These are phyloP conservation scores for Morella rubra DNA, from an alignment of 306 rosid genomes.

Conservation along the genomic window DNA sequence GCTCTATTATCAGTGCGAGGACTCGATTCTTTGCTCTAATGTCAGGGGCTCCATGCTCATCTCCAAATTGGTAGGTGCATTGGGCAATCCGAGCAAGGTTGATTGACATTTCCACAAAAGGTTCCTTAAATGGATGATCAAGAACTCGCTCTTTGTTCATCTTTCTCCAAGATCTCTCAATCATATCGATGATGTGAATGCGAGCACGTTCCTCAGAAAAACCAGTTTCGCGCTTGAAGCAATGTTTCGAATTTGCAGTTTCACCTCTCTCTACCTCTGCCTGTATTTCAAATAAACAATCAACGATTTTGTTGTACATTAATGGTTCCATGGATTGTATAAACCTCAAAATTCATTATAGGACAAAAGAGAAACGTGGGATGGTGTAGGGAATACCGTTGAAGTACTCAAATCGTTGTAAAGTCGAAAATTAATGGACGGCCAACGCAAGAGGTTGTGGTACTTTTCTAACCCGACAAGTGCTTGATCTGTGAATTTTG, in stretches of 20 bases:
- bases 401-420: conserved; percentile 63
- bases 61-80: conserved; percentile 56
- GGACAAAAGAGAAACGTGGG: background rate
- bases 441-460: conserved; percentile 34
- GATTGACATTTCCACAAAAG: conserved; percentile 30
- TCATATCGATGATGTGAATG: conserved; percentile 8
- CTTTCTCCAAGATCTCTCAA: conserved; percentile 50
- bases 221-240: conserved; percentile 36
- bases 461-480: conserved; percentile 29
- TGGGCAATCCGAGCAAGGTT: conserved; percentile 55
- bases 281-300: conserved; percentile 15
- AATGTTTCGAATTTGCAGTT: conserved; percentile 38
- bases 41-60: conserved; percentile 54
- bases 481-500: conserved; percentile 35
- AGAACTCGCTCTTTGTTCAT: conserved; percentile 37
- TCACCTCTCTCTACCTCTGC: conserved; percentile 59
- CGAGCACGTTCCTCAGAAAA: conserved; percentile 30
- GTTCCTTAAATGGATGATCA: conserved; percentile 34
- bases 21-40: conserved; percentile 28
- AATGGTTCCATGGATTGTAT: too few relatives aligned
- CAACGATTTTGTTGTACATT: background rate
- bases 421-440: conserved; percentile 52
- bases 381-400: conserved; percentile 16
- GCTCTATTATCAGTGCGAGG: conserved; percentile 40
- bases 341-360: background rate